Conservation (phyloP, 306 rosid genomes). For the Castanea mollissima region DNA sequence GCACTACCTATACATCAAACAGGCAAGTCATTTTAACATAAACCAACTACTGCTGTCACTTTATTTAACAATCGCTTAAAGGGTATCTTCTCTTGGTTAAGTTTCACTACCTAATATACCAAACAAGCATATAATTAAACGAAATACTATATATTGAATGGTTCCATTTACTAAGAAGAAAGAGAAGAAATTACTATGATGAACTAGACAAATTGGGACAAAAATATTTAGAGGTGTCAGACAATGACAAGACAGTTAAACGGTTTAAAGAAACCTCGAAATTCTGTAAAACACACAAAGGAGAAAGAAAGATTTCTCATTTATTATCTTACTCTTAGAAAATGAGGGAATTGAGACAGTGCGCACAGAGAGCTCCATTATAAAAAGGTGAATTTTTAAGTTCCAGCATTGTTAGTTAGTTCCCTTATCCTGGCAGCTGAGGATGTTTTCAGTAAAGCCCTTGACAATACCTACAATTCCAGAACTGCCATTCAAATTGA, state of each 20-base stretch:
- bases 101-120: neutral
- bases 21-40: neutral
- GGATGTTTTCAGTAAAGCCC: neutral
- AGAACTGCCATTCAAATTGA: neutral
- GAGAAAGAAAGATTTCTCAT: neutral
- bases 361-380: slow-evolving; percentile 53
- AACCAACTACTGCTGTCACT: neutral
- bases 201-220: neutral
- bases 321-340: slow-evolving; percentile 42
- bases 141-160: neutral
- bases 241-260: neutral
- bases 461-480: neutral
- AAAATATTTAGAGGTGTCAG: too few species aligned
- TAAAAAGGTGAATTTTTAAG: neutral
- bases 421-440: slow-evolving; percentile 17
- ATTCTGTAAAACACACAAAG: neutral
- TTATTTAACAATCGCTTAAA: neutral
- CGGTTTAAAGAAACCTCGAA: neutral
- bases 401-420: neutral
- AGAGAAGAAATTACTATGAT: neutral
- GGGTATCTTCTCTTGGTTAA: neutral
- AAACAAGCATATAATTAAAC: neutral
- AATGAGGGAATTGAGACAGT: slow-evolving; percentile 34
- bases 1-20: slow-evolving; percentile 1
- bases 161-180: neutral